A percentile compares a stretch with the other conserved stretches of the same genome.
Evolutionary conservation across 1,284 basidiomycete species (phyloP).

Genomic region (Phenoliferia sp.): DNA sequence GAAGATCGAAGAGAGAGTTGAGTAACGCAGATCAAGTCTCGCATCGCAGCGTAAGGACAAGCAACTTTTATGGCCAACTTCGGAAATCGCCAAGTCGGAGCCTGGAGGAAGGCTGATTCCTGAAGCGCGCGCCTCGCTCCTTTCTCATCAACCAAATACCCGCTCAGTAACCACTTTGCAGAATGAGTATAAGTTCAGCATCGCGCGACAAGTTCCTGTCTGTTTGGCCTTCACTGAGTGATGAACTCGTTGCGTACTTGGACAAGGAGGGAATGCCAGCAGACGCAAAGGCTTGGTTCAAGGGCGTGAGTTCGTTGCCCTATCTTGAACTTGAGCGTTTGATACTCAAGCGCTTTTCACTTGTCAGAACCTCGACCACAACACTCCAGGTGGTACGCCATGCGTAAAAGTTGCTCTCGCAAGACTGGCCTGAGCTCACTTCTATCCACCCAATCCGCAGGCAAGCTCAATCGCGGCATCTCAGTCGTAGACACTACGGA

Average conservation of each 20-base stretch:
- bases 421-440: not conserved
- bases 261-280: constrained; percentile 67
- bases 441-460: constrained; percentile 28
- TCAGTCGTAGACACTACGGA: constrained; percentile 90
- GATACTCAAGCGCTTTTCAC: not conserved
- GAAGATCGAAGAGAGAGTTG: constrained; percentile 32
- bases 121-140: too few species aligned
- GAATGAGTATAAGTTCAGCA: constrained; percentile 21
- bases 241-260: constrained; percentile 60
- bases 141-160: too few species aligned
- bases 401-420: not conserved
- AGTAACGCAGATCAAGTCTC: constrained; percentile 36
- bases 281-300: constrained; percentile 77
- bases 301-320: constrained; percentile 50
- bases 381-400: constrained; percentile 70
- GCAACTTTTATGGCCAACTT: too few species aligned
- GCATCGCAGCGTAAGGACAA: too few species aligned
- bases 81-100: too few species aligned
- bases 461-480: constrained; percentile 94
- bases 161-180: too few species aligned
- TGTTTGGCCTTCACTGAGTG: constrained; percentile 52
- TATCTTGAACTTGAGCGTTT: not conserved
- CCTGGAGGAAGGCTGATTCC: too few species aligned
- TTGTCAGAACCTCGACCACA: constrained; percentile 81
- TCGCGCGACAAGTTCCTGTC: constrained; percentile 47